Evolutionary conservation across 2,329 filamentous ascomycete species (phyloP).

Genomic region (Tolypocladium tundrense): DNA sequence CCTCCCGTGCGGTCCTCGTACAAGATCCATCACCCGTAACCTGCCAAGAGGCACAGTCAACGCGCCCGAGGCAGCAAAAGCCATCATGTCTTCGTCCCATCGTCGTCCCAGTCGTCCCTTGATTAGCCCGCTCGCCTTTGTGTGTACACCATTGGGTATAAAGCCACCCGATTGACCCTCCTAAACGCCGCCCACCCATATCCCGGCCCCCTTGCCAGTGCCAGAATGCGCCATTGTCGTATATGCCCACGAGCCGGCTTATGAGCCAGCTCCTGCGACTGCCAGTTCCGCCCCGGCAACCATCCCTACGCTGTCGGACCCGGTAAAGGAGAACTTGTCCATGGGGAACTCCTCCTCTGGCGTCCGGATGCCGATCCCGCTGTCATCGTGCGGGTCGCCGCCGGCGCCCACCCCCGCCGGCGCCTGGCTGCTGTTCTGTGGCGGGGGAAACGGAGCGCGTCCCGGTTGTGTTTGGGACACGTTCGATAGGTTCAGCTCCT

Average conservation of each 20-base stretch:
- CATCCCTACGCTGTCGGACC: conserved; percentile 23
- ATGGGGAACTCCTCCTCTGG: conserved; percentile 55
- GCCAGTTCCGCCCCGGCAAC: conserved; percentile 20
- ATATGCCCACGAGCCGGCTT: conserved; percentile 1
- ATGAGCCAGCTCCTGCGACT: conserved; percentile 6
- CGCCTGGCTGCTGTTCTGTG: conserved; percentile 32
- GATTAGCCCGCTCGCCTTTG: conserved; percentile 7
- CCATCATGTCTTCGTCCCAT: conserved; percentile 21
- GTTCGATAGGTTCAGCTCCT: conserved; percentile 34
- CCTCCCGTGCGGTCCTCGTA: neutral
- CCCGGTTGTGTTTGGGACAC: conserved; percentile 36
- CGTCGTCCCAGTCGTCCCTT: conserved; percentile 17
- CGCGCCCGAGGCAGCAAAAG: conserved; percentile 2
- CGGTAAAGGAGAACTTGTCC: conserved; percentile 44
- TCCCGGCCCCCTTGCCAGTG: neutral
- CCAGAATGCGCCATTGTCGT: neutral
- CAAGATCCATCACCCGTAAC: neutral
- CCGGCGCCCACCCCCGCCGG: conserved; percentile 20
- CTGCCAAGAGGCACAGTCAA: neutral
- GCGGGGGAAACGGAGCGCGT: conserved; percentile 39
- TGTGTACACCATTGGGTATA: conserved; percentile 5
- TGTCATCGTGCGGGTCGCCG: conserved; percentile 53
- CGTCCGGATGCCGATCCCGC: conserved; percentile 62
- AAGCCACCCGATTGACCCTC: neutral
- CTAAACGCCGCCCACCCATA: conserved; percentile 6